A percentile compares a stretch with the other conserved stretches of the same genome.
phyloP scores from a whole-genome alignment of 495 filamentous ascomycete species.

The Jackrogersella minutella region DNA sequence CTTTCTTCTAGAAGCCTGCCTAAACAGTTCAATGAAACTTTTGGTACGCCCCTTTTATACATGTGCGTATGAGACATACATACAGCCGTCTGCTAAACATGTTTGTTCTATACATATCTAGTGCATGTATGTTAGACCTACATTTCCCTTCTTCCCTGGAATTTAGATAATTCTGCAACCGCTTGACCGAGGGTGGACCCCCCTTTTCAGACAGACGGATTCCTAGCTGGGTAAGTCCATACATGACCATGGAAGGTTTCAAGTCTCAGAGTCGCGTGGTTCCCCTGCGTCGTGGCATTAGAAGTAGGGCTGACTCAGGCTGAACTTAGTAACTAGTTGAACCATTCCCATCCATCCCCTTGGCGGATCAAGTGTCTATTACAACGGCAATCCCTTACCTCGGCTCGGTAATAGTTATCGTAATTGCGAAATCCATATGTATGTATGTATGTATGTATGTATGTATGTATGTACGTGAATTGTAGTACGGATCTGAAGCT shows the following conservation, averaged over 20 bases:
- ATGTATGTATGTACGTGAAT: no score
- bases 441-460: no score
- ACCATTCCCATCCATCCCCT: background rate
- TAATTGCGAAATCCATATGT: conserved; percentile 2
- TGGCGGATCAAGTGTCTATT: conserved; percentile 2
- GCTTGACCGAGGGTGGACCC: conserved; percentile 14
- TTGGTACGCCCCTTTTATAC: background rate
- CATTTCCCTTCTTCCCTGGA: background rate
- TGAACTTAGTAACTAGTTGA: background rate
- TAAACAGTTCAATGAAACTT: background rate
- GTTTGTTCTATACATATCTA: no score
- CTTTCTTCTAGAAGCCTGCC: conserved; percentile 20
- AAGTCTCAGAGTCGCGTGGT: conserved; percentile 5
- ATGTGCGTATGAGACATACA: background rate
- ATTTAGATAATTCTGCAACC: background rate
- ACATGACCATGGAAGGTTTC: background rate
- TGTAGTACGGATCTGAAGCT: no score
- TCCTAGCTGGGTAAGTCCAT: background rate
- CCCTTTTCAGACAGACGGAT: background rate
- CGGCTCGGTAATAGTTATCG: background rate
- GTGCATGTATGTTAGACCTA: no score
- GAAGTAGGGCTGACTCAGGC: background rate
- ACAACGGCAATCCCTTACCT: background rate
- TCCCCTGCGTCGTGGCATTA: background rate
- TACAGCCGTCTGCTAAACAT: background rate